These are phyloP conservation scores for Herpotrichia juniperi DNA, from an alignment of 2,329 filamentous ascomycete genomes.

Conservation along the genomic window DNA sequence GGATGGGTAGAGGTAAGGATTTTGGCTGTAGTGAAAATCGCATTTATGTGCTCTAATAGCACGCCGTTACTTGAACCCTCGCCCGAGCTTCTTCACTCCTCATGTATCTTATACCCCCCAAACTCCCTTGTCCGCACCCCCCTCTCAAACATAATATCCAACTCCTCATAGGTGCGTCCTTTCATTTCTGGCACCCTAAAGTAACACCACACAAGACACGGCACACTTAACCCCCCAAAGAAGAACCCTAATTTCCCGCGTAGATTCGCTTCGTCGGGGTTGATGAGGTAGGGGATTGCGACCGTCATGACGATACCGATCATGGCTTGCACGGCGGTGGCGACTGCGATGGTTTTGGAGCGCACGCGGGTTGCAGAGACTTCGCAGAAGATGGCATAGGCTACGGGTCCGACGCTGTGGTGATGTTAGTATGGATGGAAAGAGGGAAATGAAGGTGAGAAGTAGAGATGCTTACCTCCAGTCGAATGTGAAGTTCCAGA, in stretches of 20 bases:
- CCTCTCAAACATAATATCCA: slow-evolving; percentile 51
- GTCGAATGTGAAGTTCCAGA: slow-evolving; percentile 73
- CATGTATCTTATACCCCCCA: slow-evolving; percentile 20
- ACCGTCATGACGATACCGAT: slow-evolving; percentile 49
- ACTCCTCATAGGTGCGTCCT: slow-evolving; percentile 49
- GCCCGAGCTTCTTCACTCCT: no score
- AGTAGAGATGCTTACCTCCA: slow-evolving; percentile 26
- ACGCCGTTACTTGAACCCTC: no score
- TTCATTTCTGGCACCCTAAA: slow-evolving; percentile 50
- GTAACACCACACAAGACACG: slow-evolving; percentile 45
- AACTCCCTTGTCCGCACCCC: slow-evolving; percentile 44
- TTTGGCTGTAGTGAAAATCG: no score
- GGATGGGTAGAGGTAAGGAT: no score
- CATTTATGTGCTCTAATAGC: no score
- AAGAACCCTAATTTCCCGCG: slow-evolving; percentile 52
- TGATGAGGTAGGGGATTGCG: slow-evolving; percentile 50
- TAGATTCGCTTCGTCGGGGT: slow-evolving; percentile 48
- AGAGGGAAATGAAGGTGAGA: neutral
- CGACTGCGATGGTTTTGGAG: slow-evolving; percentile 87
- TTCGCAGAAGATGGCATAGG: slow-evolving; percentile 84
- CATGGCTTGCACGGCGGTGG: slow-evolving; percentile 52
- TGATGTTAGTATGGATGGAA: neutral
- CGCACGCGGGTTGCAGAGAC: slow-evolving; percentile 79
- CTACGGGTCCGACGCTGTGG: slow-evolving; percentile 81
- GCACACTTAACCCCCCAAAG: slow-evolving; percentile 42